A percentile compares a stretch with the other conserved stretches of the same genome.
These are phyloP conservation scores for Neurospora cerealis DNA, from an alignment of 495 filamentous ascomycete genomes.

Conservation along the genomic window DNA sequence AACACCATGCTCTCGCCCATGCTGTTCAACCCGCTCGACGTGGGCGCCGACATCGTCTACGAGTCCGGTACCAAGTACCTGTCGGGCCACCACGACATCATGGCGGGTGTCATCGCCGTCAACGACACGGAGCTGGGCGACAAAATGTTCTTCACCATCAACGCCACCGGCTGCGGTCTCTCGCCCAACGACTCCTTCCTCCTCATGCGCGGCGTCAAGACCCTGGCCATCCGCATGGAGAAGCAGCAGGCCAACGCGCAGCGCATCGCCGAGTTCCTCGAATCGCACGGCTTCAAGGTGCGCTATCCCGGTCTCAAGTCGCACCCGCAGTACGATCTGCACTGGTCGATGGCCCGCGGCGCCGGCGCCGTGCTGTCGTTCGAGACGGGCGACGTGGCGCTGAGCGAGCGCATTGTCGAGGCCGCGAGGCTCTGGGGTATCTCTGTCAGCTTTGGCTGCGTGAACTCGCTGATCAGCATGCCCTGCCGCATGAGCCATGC, in stretches of 20 bases:
- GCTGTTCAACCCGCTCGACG: constrained; percentile 81
- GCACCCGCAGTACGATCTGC: constrained; percentile 92
- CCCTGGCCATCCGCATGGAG: constrained; percentile 94
- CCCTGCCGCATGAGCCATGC: constrained; percentile 99
- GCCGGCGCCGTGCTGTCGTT: constrained; percentile 91
- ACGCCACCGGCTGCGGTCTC: constrained; percentile 85
- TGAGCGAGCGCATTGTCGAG: constrained; percentile 91
- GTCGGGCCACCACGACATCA: constrained; percentile 95
- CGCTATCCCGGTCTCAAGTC: constrained; percentile 88
- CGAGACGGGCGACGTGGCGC: constrained; percentile 73
- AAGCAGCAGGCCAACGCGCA: constrained; percentile 92
- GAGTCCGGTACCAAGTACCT: constrained; percentile 97
- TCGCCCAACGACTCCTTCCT: constrained; percentile 94
- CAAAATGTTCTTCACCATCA: constrained; percentile 92
- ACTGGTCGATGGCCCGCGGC: constrained; percentile 88
- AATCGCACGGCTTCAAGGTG: constrained; percentile 83
- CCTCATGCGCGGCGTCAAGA: constrained; percentile 89
- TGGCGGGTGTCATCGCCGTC: constrained; percentile 91
- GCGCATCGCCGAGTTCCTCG: constrained; percentile 83
- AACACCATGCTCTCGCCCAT: constrained; percentile 98
- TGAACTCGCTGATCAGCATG: constrained; percentile 98
- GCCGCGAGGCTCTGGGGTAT: constrained; percentile 87
- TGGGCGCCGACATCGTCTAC: constrained; percentile 93
- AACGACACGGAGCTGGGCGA: constrained; percentile 74
- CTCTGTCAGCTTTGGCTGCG: constrained; percentile 92